These are phyloP conservation scores for Singerocomus inundabilis DNA, from an alignment of 1,284 basidiomycete genomes.

Conservation along the genomic window DNA sequence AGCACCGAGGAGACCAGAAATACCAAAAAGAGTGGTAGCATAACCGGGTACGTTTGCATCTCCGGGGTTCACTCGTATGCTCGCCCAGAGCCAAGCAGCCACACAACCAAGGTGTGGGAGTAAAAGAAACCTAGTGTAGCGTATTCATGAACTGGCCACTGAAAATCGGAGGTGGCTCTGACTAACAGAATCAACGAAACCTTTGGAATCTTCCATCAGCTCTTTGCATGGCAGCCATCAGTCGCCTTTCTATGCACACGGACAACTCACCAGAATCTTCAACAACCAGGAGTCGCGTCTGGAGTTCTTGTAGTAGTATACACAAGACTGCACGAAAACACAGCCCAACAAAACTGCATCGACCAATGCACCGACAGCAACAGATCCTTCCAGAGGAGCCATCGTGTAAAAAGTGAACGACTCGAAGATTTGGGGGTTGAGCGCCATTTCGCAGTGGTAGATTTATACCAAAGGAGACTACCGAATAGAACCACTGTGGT, in stretches of 20 bases:
- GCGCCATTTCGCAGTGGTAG: not conserved
- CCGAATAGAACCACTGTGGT: conserved; percentile 10
- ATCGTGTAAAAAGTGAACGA: conserved; percentile 6
- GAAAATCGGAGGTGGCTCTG: not conserved
- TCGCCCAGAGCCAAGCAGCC: conserved; percentile 23
- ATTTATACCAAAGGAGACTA: conserved; percentile 15
- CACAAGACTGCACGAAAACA: conserved; percentile 23
- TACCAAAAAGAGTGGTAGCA: conserved; percentile 17
- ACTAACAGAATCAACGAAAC: conserved; percentile 24
- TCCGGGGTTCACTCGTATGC: not conserved
- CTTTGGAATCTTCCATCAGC: conserved; percentile 12
- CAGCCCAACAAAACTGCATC: conserved; percentile 28
- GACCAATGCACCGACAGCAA: conserved; percentile 23
- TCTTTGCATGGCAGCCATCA: not conserved
- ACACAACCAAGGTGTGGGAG: conserved; percentile 18
- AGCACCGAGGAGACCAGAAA: conserved; percentile 18
- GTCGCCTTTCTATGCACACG: not conserved
- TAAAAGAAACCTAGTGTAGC: conserved; percentile 15
- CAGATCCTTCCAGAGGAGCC: conserved; percentile 29
- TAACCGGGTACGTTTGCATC: conserved; percentile 9
- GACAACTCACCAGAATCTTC: conserved; percentile 19
- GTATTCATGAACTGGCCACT: conserved; percentile 5
- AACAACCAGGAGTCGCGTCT: conserved; percentile 10
- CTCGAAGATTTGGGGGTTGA: not conserved
- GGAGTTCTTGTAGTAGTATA: conserved; percentile 25